Conservation (phyloP, 495 filamentous ascomycete genomes). For the Xeromyces bisporus region DNA sequence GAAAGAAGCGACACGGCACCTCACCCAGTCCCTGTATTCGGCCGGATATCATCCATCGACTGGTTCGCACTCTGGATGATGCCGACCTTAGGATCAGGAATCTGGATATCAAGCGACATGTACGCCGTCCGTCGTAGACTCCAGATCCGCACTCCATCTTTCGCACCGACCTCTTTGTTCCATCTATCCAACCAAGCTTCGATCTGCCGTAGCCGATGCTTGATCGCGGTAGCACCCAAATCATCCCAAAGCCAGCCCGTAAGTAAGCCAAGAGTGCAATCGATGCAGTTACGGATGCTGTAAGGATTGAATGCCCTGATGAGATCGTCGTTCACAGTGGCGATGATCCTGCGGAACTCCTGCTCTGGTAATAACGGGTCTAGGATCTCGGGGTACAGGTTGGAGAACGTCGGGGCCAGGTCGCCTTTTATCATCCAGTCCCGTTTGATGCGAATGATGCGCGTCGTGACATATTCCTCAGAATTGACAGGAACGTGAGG, state of each 20-base stretch:
- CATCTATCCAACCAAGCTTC: constrained; percentile 68
- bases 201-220: constrained; percentile 44
- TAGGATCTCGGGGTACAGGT: constrained; percentile 88
- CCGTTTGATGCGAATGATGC: constrained; percentile 75
- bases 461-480: constrained; percentile 53
- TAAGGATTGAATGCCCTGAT: constrained; percentile 59
- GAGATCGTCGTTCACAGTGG: constrained; percentile 57
- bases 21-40: constrained; percentile 11
- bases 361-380: constrained; percentile 66
- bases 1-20: no score
- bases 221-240: constrained; percentile 52
- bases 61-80: constrained; percentile 25
- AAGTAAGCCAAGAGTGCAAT: constrained; percentile 54
- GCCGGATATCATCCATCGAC: constrained; percentile 24
- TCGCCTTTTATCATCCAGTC: constrained; percentile 88
- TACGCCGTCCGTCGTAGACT: constrained; percentile 69
- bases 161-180: constrained; percentile 47
- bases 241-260: constrained; percentile 95
- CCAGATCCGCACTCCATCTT: constrained; percentile 51
- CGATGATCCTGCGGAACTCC: constrained; percentile 66
- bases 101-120: constrained; percentile 76
- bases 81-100: constrained; percentile 60
- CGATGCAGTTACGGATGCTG: constrained; percentile 50
- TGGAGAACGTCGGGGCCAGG: constrained; percentile 82
- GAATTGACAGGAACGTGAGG: constrained; percentile 71